These are phyloP conservation scores for Claviceps fusiformis DNA, from an alignment of 2,329 filamentous ascomycete species.

Conservation along the genomic window DNA sequence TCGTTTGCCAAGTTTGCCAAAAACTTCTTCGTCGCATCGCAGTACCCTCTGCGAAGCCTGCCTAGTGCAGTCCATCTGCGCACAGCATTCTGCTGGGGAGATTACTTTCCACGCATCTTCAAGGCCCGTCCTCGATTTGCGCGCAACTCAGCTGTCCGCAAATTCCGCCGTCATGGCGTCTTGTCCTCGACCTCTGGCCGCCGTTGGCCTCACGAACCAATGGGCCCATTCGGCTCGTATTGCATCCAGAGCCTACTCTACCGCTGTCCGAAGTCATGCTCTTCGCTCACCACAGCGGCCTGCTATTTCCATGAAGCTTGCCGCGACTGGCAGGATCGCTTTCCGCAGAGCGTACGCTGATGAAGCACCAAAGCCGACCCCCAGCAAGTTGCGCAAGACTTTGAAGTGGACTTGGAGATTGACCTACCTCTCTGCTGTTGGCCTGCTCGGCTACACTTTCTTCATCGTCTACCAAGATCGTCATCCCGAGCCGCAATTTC, in stretches of 20 bases:
- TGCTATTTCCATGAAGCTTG: slow-evolving; percentile 21
- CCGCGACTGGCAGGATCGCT: slow-evolving; percentile 23
- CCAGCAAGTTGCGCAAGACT: slow-evolving; percentile 49
- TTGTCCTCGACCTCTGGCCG: slow-evolving; percentile 28
- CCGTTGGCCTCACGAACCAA: slow-evolving; percentile 19
- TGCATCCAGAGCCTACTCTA: slow-evolving; percentile 21
- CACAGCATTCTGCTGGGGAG: neutral
- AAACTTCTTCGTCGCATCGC: neutral
- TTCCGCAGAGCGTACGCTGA: slow-evolving; percentile 38
- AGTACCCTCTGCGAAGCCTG: neutral
- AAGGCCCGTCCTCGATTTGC: neutral
- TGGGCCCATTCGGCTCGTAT: slow-evolving; percentile 17
- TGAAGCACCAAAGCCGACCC: slow-evolving; percentile 33
- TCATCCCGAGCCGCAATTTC: slow-evolving; percentile 65
- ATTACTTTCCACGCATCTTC: neutral
- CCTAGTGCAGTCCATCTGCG: neutral
- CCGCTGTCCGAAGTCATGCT: slow-evolving; percentile 14
- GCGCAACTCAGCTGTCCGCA: neutral
- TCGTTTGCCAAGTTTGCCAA: neutral
- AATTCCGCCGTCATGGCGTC: slow-evolving; percentile 27
- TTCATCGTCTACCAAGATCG: slow-evolving; percentile 76
- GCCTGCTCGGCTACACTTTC: slow-evolving; percentile 54
- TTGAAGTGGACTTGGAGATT: slow-evolving; percentile 75
- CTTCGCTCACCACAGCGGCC: slow-evolving; percentile 14
- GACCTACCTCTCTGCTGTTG: slow-evolving; percentile 62